phyloP scores from a whole-genome alignment of 192 early-diverging fungal species.

The Umbelopsis ramanniana region DNA sequence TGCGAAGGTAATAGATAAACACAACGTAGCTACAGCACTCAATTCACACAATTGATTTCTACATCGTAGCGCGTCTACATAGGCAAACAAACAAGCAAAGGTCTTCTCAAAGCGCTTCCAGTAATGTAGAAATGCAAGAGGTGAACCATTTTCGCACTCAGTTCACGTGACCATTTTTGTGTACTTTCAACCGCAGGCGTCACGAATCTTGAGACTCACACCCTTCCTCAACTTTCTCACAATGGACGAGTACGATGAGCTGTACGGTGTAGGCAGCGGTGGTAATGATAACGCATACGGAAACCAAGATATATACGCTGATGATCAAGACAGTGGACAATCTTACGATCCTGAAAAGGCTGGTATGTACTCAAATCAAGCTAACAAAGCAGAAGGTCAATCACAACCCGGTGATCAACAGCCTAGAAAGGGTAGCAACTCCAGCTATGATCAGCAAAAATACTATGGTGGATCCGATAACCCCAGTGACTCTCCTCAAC shows the following conservation, averaged over 20 bases:
- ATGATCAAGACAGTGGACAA: constrained; percentile 15
- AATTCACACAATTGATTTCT: no score
- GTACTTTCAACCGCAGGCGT: neutral
- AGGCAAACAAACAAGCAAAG: no score
- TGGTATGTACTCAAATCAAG: neutral
- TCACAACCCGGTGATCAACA: neutral
- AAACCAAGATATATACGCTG: constrained; percentile 17
- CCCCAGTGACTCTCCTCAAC: neutral
- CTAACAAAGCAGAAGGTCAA: constrained; percentile 7
- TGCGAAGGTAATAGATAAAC: no score
- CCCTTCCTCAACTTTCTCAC: neutral
- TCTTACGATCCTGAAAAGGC: constrained; percentile 15
- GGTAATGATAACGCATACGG: neutral
- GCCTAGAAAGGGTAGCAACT: neutral
- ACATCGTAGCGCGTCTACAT: no score
- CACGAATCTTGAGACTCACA: neutral
- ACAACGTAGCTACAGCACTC: no score
- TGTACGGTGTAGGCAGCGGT: constrained; percentile 4
- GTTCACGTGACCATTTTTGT: neutral
- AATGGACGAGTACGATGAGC: constrained; percentile 19
- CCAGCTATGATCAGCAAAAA: constrained; percentile 11
- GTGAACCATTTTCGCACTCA: no score
- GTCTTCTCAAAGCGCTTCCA: no score
- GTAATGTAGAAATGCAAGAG: no score
- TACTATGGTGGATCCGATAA: neutral